phyloP scores from a whole-genome alignment of 768 basidiomycete species.

The Kwoniella dejecticola region DNA sequence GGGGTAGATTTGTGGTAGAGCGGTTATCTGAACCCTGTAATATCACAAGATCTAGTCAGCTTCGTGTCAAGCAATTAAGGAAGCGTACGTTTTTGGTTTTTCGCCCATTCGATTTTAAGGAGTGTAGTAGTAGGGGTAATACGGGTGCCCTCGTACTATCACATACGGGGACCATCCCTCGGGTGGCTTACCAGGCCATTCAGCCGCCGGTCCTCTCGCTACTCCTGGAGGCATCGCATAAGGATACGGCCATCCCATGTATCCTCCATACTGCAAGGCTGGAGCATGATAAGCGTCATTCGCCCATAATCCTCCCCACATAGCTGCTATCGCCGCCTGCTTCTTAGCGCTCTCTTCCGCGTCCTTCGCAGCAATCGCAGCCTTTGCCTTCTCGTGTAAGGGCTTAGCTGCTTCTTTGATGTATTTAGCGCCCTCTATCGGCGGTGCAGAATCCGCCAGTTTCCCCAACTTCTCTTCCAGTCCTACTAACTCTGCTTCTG shows the following conservation, averaged over 20 bases:
- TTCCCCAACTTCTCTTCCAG: constrained; percentile 31
- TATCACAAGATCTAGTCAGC: constrained; percentile 6
- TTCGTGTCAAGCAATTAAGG: no score
- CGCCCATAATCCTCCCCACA: constrained; percentile 52
- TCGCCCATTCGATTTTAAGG: constrained; percentile 14
- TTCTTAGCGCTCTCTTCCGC: constrained; percentile 42
- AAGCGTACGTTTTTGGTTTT: neutral
- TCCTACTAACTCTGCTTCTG: constrained; percentile 19
- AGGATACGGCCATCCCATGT: constrained; percentile 43
- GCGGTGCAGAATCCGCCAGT: constrained; percentile 24
- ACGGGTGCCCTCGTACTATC: constrained; percentile 13
- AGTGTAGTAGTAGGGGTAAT: constrained; percentile 3
- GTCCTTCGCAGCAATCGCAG: constrained; percentile 36
- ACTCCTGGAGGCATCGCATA: constrained; percentile 35
- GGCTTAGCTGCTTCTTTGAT: constrained; percentile 37
- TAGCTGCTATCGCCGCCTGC: constrained; percentile 44
- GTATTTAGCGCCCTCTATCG: constrained; percentile 31
- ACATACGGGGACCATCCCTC: constrained; percentile 49
- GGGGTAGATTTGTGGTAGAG: constrained; percentile 43
- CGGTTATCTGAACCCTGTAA: constrained; percentile 37
- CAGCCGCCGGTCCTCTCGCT: constrained; percentile 13
- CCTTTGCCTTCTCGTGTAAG: constrained; percentile 34
- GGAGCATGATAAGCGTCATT: constrained; percentile 25
- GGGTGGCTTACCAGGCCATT: constrained; percentile 43
- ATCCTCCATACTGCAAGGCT: constrained; percentile 27